These are phyloP conservation scores for Diaporthe longicolla DNA, from an alignment of 2,329 filamentous ascomycete species.

Conservation along the genomic window DNA sequence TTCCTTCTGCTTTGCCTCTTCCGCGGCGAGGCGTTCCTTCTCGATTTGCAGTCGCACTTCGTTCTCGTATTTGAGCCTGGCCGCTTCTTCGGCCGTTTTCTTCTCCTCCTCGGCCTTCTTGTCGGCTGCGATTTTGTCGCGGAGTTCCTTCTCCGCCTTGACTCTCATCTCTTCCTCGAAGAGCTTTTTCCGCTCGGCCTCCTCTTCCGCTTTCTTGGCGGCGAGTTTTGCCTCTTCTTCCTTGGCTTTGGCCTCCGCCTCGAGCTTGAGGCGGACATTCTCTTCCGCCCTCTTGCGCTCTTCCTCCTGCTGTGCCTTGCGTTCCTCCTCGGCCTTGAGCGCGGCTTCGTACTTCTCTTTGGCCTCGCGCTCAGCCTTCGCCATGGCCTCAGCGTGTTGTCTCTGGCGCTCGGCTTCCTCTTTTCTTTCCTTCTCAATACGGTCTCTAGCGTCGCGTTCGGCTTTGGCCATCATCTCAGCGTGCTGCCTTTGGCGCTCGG, in stretches of 20 bases:
- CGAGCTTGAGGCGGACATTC: constrained; percentile 60
- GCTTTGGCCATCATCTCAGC: constrained; percentile 53
- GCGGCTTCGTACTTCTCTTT: constrained; percentile 56
- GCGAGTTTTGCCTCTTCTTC: constrained; percentile 59
- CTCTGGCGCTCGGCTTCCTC: constrained; percentile 60
- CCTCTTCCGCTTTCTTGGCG: constrained; percentile 52
- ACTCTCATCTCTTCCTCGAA: constrained; percentile 57
- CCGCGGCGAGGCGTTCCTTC: constrained; percentile 62
- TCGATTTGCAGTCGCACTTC: constrained; percentile 54
- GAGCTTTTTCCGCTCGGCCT: constrained; percentile 60
- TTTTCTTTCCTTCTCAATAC: constrained; percentile 52
- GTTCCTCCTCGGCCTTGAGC: constrained; percentile 54
- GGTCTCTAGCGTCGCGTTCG: constrained; percentile 53
- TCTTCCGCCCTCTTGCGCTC: constrained; percentile 63
- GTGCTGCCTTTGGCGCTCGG: constrained; percentile 51
- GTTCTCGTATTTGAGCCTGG: constrained; percentile 53
- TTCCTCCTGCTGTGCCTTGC: constrained; percentile 55
- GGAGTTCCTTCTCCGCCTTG: constrained; percentile 39
- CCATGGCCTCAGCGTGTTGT: constrained; percentile 60
- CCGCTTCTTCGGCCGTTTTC: constrained; percentile 50
- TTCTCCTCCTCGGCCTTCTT: constrained; percentile 58
- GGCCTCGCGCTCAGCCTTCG: constrained; percentile 60
- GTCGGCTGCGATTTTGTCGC: constrained; percentile 47
- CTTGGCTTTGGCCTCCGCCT: constrained; percentile 62
- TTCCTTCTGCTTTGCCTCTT: constrained; percentile 52